Evolutionary conservation across 116 monocot genomes (phyloP).

Genomic region (Phalaenopsis hybrid): DNA sequence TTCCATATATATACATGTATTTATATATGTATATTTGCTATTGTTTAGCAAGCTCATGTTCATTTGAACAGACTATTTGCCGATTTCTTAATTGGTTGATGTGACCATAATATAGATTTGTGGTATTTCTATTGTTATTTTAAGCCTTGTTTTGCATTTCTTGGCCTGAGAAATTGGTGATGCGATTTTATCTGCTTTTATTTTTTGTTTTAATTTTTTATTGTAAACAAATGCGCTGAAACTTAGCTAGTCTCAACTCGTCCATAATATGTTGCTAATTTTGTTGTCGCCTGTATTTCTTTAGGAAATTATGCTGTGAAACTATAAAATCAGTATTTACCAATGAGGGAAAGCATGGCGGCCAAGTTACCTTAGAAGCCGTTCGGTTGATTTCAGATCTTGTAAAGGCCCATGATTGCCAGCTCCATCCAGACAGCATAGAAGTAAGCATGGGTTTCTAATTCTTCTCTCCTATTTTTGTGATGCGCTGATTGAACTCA

Average conservation of each 20-base stretch:
- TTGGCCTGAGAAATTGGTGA: background rate
- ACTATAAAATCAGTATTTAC: slow-evolving; percentile 60
- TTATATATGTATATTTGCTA: background rate
- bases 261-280: background rate
- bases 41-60: background rate
- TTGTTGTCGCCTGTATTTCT: slow-evolving; percentile 6
- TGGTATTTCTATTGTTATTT: background rate
- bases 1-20: background rate
- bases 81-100: background rate
- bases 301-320: slow-evolving; percentile 73
- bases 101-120: background rate
- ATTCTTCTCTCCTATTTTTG: background rate
- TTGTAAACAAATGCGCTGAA: background rate
- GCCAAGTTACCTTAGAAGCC: slow-evolving; percentile 87
- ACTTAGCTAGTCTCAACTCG: background rate
- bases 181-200: background rate
- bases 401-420: slow-evolving; percentile 70
- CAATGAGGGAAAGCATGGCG: slow-evolving; percentile 91
- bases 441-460: slow-evolving; percentile 37
- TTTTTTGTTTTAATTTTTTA: background rate
- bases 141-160: background rate
- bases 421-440: slow-evolving; percentile 75
- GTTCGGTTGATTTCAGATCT: slow-evolving; percentile 70
- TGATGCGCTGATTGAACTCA: background rate
- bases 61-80: background rate